These are phyloP conservation scores for Candida hungchunana DNA, from an alignment of 805 yeast genomes.

Conservation along the genomic window DNA sequence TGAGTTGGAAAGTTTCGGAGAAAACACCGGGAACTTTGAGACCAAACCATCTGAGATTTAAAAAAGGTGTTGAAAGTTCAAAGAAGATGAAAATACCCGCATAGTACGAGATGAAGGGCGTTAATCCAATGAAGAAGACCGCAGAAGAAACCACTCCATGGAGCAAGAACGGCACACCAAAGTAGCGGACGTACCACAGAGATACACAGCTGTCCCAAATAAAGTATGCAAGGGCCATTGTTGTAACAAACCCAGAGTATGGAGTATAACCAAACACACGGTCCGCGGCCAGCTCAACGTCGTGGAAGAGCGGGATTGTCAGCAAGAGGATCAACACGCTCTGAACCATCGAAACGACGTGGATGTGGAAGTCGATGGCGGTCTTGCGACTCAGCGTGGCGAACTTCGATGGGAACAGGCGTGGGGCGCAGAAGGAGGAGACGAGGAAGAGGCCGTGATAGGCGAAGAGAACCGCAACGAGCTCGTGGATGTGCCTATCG, in stretches of 20 bases:
- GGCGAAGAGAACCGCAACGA: conserved; percentile 25
- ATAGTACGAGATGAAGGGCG: conserved; percentile 69
- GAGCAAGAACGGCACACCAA: conserved; percentile 69
- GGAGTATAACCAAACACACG: conserved; percentile 63
- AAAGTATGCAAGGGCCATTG: conserved; percentile 73
- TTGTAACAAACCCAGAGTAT: conserved; percentile 61
- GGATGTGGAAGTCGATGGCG: conserved; percentile 73
- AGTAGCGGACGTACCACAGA: conserved; percentile 45
- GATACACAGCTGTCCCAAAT: conserved; percentile 79
- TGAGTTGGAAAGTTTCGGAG: conserved; percentile 41
- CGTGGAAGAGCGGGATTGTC: conserved; percentile 58
- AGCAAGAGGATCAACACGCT: conserved; percentile 58
- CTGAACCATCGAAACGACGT: conserved; percentile 83
- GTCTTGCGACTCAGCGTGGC: conserved; percentile 35
- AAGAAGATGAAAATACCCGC: conserved; percentile 71
- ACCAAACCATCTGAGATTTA: conserved; percentile 81
- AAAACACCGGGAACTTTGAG: conserved; percentile 63
- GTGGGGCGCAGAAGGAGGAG: conserved; percentile 23
- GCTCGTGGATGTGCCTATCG: conserved; percentile 30
- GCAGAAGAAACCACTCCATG: conserved; percentile 74
- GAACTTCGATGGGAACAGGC: conserved; percentile 21
- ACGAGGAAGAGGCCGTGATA: conserved; percentile 28
- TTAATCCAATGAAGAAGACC: conserved; percentile 57
- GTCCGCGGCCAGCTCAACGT: conserved; percentile 41
- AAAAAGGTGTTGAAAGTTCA: conserved; percentile 83